Base-by-base conservation (phyloP, 1,284 basidiomycete genomes). In the Takashimella koratensis region DNA sequence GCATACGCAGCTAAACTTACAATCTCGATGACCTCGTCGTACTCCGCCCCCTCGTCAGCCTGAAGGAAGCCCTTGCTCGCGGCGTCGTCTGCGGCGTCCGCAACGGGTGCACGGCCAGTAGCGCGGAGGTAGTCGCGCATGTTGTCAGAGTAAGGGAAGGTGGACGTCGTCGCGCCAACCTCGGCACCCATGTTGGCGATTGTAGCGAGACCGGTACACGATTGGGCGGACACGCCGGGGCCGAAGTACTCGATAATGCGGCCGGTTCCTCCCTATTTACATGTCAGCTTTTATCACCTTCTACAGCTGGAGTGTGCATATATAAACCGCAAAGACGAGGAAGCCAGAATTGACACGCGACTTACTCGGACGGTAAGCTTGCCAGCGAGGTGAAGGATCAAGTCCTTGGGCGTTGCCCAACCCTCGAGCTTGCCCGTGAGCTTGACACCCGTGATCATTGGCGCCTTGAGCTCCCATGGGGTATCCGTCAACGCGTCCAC, bases 171-270 rank as follows among this genome's bases (percentile, higher is more conserved):
- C 5, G 96, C 96, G 45, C 96, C 96, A 23, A 98, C 92, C 79
- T 99, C 96, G 21, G 96, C 96, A 56, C 96, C 96, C 96, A 98
- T 99, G 77, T 98, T 98, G 53, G 90, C 87, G 58, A 97, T 88
- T 4, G 93, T 98, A 0, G 94, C 93, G 49, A 97, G 77, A 61
- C 91, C 94, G 58, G 96, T 98, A 71, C 94, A 97, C 23, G 94
- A 96, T 67, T 97, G 92, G 49, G 81, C 81, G 55, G 82, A 81
- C 10, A 98, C 90, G 20, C 95, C 95, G n/a, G 91, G 86, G 5
- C 96, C 96, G 72, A 93, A 96, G 76, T 99, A 99, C 77, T 98
- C 96, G 60, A 98, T 79, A 62, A 99, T 96, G 53, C 88, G 84
- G 49, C 96, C 96, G 11, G 96, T 98, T 25, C 96, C 96, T 19